These are phyloP conservation scores for Rhizopogon sp. DNA, from an alignment of 768 basidiomycete species.

Conservation along the genomic window DNA sequence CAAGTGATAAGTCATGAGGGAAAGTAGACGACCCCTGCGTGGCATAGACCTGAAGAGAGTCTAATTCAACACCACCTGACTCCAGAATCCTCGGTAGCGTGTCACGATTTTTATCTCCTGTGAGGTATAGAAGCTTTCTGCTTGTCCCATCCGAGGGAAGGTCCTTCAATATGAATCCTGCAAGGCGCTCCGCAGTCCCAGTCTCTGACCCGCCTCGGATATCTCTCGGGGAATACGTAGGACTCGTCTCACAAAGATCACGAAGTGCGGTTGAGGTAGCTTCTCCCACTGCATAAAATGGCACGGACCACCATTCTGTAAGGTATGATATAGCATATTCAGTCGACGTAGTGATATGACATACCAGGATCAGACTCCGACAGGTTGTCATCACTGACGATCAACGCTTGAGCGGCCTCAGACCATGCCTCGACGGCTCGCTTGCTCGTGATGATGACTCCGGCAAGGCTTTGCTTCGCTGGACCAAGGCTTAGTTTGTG, in stretches of 20 bases:
- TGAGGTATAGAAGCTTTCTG: slow-evolving; percentile 59
- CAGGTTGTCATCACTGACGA: slow-evolving; percentile 6
- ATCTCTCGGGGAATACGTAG: slow-evolving; percentile 34
- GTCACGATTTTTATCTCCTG: slow-evolving; percentile 84
- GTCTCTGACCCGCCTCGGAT: slow-evolving; percentile 44
- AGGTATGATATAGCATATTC: neutral
- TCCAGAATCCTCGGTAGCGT: slow-evolving; percentile 49
- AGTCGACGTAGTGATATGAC: neutral
- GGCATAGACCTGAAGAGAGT: slow-evolving; percentile 61
- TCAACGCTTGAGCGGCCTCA: slow-evolving; percentile 30
- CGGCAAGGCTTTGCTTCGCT: slow-evolving; percentile 30
- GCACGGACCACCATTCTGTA: slow-evolving; percentile 47
- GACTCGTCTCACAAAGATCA: slow-evolving; percentile 24
- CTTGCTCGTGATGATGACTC: slow-evolving; percentile 76
- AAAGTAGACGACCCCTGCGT: slow-evolving; percentile 57
- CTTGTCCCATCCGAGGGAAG: slow-evolving; percentile 7
- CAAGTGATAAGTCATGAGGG: slow-evolving; percentile 34
- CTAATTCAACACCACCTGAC: slow-evolving; percentile 39
- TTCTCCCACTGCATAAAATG: slow-evolving; percentile 79
- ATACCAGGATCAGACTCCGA: slow-evolving; percentile 9
- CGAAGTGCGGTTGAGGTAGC: slow-evolving; percentile 50
- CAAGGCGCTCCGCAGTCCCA: slow-evolving; percentile 68
- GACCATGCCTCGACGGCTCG: slow-evolving; percentile 73
- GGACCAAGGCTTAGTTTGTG: slow-evolving; percentile 38
- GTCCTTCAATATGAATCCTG: slow-evolving; percentile 51